Percentiles rank a stretch among this genome's conserved stretches.
Conservation (phyloP, 768 basidiomycete genomes). For the Boletus pseudo-olivaceus region DNA sequence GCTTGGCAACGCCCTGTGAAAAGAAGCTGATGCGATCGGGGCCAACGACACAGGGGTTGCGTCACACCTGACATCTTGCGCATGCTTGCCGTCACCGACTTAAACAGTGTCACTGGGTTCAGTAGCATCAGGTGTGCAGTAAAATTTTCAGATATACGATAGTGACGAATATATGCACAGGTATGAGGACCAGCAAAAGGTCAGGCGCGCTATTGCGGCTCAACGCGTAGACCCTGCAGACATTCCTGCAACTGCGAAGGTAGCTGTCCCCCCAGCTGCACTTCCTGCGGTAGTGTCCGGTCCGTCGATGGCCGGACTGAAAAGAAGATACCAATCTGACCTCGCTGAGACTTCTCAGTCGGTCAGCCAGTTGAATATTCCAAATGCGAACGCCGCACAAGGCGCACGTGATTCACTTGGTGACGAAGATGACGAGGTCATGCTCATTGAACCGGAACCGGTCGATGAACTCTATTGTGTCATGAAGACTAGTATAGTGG, state of each 20-base stretch:
- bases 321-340: constrained; percentile 43
- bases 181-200: constrained; percentile 57
- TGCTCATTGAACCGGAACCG: constrained; percentile 41
- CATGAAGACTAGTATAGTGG: constrained; percentile 64
- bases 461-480: constrained; percentile 68
- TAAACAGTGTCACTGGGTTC: constrained; percentile 51
- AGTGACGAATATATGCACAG: constrained; percentile 30
- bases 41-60: constrained; percentile 54
- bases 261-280: constrained; percentile 1
- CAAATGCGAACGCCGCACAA: constrained; percentile 15
- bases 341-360: constrained; percentile 15
- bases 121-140: constrained; percentile 44
- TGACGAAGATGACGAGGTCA: constrained; percentile 45
- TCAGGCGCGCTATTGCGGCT: constrained; percentile 53
- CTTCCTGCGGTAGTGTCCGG: not conserved
- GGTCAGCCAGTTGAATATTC: constrained; percentile 10
- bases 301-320: constrained; percentile 27
- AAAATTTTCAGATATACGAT: not conserved
- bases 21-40: constrained; percentile 16
- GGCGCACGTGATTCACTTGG: constrained; percentile 11
- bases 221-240: constrained; percentile 56
- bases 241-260: constrained; percentile 45
- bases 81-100: constrained; percentile 41
- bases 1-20: constrained; percentile 1
- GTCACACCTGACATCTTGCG: constrained; percentile 57